phyloP scores from a whole-genome alignment of 1,284 basidiomycete species.

The Mycosarcoma maydis region DNA sequence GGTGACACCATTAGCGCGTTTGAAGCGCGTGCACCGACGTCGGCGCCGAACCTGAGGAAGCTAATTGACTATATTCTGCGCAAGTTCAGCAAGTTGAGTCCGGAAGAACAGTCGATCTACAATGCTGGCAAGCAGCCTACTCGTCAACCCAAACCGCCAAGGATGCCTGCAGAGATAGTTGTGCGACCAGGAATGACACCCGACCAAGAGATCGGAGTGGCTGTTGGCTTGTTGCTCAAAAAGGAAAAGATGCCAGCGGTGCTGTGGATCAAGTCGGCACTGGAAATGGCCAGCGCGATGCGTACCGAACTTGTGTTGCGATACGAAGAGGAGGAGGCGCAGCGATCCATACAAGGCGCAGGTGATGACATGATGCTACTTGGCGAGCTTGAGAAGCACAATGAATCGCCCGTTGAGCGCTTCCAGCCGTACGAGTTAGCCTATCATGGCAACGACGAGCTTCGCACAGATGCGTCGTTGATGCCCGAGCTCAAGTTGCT shows the following conservation, averaged over 20 bases:
- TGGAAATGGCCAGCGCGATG: constrained; percentile 59
- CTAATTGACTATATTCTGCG: constrained; percentile 56
- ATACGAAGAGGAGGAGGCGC: constrained; percentile 29
- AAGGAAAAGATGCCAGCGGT: constrained; percentile 61
- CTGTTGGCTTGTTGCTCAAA: constrained; percentile 58
- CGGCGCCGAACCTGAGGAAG: constrained; percentile 51
- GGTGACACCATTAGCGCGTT: constrained; percentile 36
- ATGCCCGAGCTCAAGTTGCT: constrained; percentile 62
- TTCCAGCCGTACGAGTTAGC: constrained; percentile 40
- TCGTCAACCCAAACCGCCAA: constrained; percentile 41
- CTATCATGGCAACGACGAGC: constrained; percentile 46
- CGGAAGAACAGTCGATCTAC: constrained; percentile 55
- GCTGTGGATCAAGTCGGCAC: constrained; percentile 60
- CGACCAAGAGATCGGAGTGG: constrained; percentile 61
- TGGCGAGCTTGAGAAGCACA: constrained; percentile 29
- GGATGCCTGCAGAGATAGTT: constrained; percentile 53
- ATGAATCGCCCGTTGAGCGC: constrained; percentile 32
- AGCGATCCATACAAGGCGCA: constrained; percentile 4
- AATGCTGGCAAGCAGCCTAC: constrained; percentile 51
- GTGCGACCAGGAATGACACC: constrained; percentile 49
- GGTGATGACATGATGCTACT: constrained; percentile 10
- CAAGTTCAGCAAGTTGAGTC: constrained; percentile 58
- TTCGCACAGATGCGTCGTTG: constrained; percentile 49
- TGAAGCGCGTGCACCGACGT: constrained; percentile 27
- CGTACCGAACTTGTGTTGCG: constrained; percentile 47